Base-by-base conservation (phyloP, 352 stramenopile genomes). In the Pythium vanterpoolii region DNA sequence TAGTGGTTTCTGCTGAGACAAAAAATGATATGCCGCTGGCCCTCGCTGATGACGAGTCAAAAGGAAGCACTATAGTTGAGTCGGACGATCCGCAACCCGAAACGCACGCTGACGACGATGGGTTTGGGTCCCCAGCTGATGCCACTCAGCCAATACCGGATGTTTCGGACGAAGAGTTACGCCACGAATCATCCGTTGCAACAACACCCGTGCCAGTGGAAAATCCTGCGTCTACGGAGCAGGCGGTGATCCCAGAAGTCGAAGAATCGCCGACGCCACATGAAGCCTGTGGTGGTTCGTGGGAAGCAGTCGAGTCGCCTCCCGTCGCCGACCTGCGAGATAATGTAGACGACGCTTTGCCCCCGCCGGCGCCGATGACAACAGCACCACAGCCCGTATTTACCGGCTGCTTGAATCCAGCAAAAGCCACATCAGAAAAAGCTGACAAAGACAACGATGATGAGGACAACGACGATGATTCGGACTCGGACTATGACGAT, bases 401-500 rank as follows among this genome's bases (percentile, higher is more conserved):
- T 9, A 66, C 31, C 18, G 59, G 59, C 4, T 40, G 56, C 18
- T 11, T 64, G 5, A 64, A 57, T 27, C 56, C 36, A 40, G 7
- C 52, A 31, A 55, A 44, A 11, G 19, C 19, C 18, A 8, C n/a
- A n/a, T n/a, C n/a, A n/a, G n/a, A n/a, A n/a, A n/a, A n/a, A n/a
- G n/a, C 33, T 6, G 34, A 6, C 21, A 3, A 36, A 13, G 48
- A 24, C 26, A 38, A 30, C 23, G 24, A 23, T 14, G 54, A 46
- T 23, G 18, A 14, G 26, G 54, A 46, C 16, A 9, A 16, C 28
- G 23, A 56, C 14, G 46, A 50, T 19, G 62, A 56, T 31, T 53
- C 40, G 3, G 56, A 62, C 34, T 62, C 58, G 30, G 63, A 71
- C 6, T 24, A 52, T 33, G 52, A 59, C 3, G 38, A 47, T 14